A percentile compares a stretch with the other conserved stretches of the same genome.
These are phyloP conservation scores for Coriolopsis trogii DNA, from an alignment of 1,284 basidiomycete genomes.

Conservation along the genomic window DNA sequence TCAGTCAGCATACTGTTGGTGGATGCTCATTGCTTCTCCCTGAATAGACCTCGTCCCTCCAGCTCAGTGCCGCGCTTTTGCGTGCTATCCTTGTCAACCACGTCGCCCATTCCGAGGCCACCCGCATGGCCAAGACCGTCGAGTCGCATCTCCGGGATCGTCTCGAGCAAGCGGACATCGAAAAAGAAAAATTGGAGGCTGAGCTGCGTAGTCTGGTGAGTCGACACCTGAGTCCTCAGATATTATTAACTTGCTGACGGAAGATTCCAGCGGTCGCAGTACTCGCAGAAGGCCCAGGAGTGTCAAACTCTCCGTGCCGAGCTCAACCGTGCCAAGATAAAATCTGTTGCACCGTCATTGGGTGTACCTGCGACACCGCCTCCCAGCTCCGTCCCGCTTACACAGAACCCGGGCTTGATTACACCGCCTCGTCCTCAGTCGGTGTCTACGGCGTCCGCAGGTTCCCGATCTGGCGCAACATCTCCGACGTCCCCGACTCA, in stretches of 20 bases:
- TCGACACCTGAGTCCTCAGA: conserved; percentile 26
- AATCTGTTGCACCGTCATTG: conserved; percentile 24
- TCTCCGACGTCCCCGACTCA: conserved; percentile 35
- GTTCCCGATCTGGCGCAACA: conserved; percentile 34
- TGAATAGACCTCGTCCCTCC: conserved; percentile 59
- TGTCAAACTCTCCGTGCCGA: conserved; percentile 67
- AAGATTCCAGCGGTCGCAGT: conserved; percentile 53
- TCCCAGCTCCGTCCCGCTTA: conserved; percentile 21
- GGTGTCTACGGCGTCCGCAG: conserved; percentile 23
- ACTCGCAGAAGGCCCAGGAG: conserved; percentile 70
- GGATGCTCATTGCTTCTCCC: no score
- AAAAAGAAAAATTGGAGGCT: conserved; percentile 60
- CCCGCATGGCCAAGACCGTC: conserved; percentile 59
- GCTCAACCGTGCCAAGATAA: conserved; percentile 47
- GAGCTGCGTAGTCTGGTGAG: conserved; percentile 70
- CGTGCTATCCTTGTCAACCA: conserved; percentile 82
- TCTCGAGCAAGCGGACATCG: conserved; percentile 63
- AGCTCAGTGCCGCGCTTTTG: conserved; percentile 56
- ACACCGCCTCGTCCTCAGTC: conserved; percentile 34
- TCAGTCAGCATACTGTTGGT: no score
- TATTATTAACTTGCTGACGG: conserved; percentile 21
- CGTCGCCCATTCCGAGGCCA: conserved; percentile 72
- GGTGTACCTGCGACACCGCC: conserved; percentile 28
- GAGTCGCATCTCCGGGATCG: conserved; percentile 63
- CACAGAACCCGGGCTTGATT: conserved; percentile 21